Percentiles rank a stretch among this genome's conserved stretches.
Evolutionary conservation across 129 eudicot species (phyloP).

Genomic region (Flaveria sonorensis): DNA sequence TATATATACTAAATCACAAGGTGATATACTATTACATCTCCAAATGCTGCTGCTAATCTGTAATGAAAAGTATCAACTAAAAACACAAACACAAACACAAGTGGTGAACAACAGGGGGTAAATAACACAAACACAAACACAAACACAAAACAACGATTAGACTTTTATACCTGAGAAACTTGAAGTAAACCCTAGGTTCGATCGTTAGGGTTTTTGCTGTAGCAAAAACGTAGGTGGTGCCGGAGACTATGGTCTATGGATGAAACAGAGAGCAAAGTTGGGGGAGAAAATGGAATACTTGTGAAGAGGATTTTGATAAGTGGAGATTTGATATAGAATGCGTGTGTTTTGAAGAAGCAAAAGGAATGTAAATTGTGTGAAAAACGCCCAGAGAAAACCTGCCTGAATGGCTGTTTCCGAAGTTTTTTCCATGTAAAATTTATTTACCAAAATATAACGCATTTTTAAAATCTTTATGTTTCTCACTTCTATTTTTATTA

Average conservation of each 20-base stretch:
- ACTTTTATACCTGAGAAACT: background rate
- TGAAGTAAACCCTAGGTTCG: constrained; percentile 11
- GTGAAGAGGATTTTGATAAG: background rate
- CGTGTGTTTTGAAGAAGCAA: background rate
- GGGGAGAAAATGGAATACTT: background rate
- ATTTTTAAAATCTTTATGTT: too few species aligned
- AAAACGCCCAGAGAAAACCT: background rate
- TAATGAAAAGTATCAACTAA: background rate
- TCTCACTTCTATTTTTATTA: too few species aligned
- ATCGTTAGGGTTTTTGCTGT: constrained; percentile 1
- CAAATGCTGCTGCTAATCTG: too few species aligned
- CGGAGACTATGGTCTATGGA: background rate
- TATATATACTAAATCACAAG: too few species aligned
- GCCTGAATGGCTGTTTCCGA: background rate
- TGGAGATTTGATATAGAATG: background rate
- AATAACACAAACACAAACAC: background rate
- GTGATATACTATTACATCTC: too few species aligned
- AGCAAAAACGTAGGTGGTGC: background rate
- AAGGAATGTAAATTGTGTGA: too few species aligned
- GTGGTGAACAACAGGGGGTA: background rate
- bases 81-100: too few species aligned
- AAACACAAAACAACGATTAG: background rate
- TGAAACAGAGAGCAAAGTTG: background rate
- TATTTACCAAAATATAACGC: too few species aligned
- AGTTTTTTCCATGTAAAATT: too few species aligned